These are phyloP conservation scores for Magnusiomyces clavatus DNA, from an alignment of 1,139 yeast genomes.

Conservation along the genomic window DNA sequence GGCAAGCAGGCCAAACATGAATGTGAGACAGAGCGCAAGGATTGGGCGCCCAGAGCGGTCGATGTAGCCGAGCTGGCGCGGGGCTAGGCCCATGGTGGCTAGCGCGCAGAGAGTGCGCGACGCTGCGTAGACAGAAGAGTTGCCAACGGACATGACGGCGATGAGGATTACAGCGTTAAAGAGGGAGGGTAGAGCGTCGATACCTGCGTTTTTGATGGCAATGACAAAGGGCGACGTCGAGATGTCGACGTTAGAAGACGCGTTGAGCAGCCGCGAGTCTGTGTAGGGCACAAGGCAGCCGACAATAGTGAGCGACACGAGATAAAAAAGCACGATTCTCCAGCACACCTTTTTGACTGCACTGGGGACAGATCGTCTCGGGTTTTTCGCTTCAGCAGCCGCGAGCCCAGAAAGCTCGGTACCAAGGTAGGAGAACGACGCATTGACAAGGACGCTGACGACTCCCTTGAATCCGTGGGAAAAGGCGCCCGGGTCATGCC, in stretches of 20 bases:
- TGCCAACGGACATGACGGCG: constrained; percentile 63
- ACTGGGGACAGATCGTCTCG: constrained; percentile 58
- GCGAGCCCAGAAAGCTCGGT: constrained; percentile 79
- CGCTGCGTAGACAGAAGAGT: constrained; percentile 67
- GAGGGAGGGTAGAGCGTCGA: constrained; percentile 54
- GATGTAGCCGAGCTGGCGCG: constrained; percentile 63
- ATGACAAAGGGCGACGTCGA: constrained; percentile 68
- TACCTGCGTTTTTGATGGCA: constrained; percentile 51
- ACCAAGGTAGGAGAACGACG: constrained; percentile 86
- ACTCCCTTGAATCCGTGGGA: constrained; percentile 71
- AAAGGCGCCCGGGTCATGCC: constrained; percentile 60
- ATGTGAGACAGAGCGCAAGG: constrained; percentile 51
- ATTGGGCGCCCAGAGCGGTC: constrained; percentile 72
- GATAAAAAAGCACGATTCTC: constrained; percentile 60
- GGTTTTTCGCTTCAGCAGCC: constrained; percentile 48
- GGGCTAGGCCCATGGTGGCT: constrained; percentile 68
- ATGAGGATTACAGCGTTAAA: constrained; percentile 66
- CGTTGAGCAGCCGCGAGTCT: constrained; percentile 42
- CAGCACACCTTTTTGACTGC: constrained; percentile 72
- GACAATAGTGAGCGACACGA: constrained; percentile 51
- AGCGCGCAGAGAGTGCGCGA: constrained; percentile 76
- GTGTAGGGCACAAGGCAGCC: constrained; percentile 63
- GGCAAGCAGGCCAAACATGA: constrained; percentile 56
- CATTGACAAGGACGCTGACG: constrained; percentile 70
- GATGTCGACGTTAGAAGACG: constrained; percentile 43